phyloP scores from a whole-genome alignment of 202 grass and related monocot species.

The Carex arenaria region DNA sequence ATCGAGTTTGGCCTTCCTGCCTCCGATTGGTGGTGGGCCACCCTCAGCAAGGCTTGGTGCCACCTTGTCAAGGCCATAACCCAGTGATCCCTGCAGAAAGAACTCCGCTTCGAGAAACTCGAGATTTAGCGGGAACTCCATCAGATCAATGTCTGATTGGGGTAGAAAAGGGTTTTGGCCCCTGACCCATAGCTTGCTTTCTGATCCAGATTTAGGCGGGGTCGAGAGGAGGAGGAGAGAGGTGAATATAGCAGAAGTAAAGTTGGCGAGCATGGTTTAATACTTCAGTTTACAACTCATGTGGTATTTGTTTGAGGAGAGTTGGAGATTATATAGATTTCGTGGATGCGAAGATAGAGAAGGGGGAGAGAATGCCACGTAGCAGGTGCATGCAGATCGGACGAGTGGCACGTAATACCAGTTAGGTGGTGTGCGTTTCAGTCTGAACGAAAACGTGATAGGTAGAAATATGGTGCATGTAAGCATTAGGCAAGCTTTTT shows the following conservation, averaged over 20 bases:
- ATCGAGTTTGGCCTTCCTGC: slow-evolving; percentile 45
- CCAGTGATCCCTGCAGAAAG: slow-evolving; percentile 71
- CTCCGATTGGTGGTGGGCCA: slow-evolving; percentile 58
- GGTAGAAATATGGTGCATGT: not conserved
- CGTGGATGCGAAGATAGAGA: not conserved
- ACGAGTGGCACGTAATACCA: not conserved
- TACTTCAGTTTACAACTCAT: not conserved
- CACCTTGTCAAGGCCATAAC: slow-evolving; percentile 62
- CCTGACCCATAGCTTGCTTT: not conserved
- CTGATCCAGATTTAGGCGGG: not conserved
- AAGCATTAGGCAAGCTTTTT: not conserved
- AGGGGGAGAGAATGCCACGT: slow-evolving; percentile 8
- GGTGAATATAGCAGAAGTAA: slow-evolving; percentile 13
- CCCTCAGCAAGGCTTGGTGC: slow-evolving; percentile 51
- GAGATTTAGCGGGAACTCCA: slow-evolving; percentile 80
- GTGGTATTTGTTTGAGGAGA: slow-evolving; percentile 5
- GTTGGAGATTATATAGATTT: not conserved
- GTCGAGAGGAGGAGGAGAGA: slow-evolving; percentile 4
- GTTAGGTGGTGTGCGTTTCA: slow-evolving; percentile 3
- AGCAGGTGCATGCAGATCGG: not conserved
- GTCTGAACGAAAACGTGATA: not conserved
- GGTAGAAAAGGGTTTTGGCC: slow-evolving; percentile 27
- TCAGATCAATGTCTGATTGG: slow-evolving; percentile 63
- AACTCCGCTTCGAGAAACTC: slow-evolving; percentile 87
- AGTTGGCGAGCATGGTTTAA: not conserved